Conservation (phyloP, 148 eudicot species). For the Vaccinium myrtillus region DNA sequence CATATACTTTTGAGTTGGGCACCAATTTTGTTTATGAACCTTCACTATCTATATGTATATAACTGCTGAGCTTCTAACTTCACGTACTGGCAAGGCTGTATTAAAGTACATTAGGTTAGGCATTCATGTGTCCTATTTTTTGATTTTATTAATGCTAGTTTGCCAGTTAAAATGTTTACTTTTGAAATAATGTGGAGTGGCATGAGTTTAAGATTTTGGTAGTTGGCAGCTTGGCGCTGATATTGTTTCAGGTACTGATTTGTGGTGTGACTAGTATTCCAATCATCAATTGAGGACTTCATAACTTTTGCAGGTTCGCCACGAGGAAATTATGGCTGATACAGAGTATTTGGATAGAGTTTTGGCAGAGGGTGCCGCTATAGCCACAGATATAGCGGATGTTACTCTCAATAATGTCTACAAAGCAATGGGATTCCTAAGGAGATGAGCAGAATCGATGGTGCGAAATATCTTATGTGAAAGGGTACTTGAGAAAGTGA, state of each 20-base stretch:
- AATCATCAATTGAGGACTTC: background rate
- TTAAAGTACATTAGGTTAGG: background rate
- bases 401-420: slow-evolving; percentile 64
- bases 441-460: slow-evolving; percentile 38
- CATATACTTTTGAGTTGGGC: background rate
- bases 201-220: background rate
- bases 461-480: background rate
- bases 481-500: slow-evolving; percentile 17
- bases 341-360: slow-evolving; percentile 60
- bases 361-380: slow-evolving; percentile 76
- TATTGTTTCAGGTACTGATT: background rate
- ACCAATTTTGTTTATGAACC: background rate
- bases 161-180: background rate
- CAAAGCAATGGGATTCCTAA: slow-evolving; percentile 91
- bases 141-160: background rate
- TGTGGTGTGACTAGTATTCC: background rate
- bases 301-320: slow-evolving; percentile 50
- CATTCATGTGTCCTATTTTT: background rate
- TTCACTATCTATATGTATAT: background rate
- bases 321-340: slow-evolving; percentile 69
- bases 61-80: too few species aligned
- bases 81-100: background rate
- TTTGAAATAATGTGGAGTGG: background rate
- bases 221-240: background rate
- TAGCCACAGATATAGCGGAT: slow-evolving; percentile 75